These are phyloP conservation scores for Cyclotella cryptica DNA, from an alignment of 108 stramenopile species.

Conservation along the genomic window DNA sequence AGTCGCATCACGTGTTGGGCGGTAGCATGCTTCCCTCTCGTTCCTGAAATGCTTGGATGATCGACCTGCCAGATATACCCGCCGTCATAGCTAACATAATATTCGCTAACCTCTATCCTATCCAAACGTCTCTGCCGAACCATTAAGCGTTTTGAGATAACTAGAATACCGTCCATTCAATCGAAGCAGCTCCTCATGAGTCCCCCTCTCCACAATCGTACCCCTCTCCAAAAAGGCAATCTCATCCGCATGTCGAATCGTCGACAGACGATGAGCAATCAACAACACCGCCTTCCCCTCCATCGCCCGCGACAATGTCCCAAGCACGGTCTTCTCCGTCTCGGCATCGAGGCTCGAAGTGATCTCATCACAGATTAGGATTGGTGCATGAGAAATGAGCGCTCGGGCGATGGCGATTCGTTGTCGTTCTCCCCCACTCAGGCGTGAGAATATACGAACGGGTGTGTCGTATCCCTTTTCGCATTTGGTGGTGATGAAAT, in stretches of 20 bases:
- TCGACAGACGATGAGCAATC: constrained; percentile 93
- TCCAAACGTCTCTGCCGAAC: background rate
- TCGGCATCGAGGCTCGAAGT: constrained; percentile 33
- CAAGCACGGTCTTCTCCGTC: constrained; percentile 17
- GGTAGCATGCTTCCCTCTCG: background rate
- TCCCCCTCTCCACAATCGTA: constrained; percentile 87
- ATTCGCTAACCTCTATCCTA: too few relatives aligned
- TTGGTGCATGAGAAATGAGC: constrained; percentile 44
- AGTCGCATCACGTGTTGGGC: constrained; percentile 23
- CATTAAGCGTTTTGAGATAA: constrained; percentile 10
- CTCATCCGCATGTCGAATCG: constrained; percentile 86
- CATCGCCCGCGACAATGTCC: constrained; percentile 14
- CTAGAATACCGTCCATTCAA: constrained; percentile 17
- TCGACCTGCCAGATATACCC: too few relatives aligned
- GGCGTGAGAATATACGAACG: constrained; percentile 50
- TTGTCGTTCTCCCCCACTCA: constrained; percentile 89
- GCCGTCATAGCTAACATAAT: too few relatives aligned
- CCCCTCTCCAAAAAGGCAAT: constrained; percentile 89
- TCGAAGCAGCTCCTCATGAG: constrained; percentile 74
- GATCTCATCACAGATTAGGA: constrained; percentile 31
- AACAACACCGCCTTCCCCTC: constrained; percentile 59
- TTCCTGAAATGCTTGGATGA: too few relatives aligned
- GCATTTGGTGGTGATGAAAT: constrained; percentile 66
- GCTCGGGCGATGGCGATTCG: constrained; percentile 91
- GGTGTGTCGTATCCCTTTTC: constrained; percentile 79